Evolutionary conservation across 129 eudicot species (phyloP), one percentile per base, ranked within the genome.

Genomic region (Glebionis coronaria): DNA sequence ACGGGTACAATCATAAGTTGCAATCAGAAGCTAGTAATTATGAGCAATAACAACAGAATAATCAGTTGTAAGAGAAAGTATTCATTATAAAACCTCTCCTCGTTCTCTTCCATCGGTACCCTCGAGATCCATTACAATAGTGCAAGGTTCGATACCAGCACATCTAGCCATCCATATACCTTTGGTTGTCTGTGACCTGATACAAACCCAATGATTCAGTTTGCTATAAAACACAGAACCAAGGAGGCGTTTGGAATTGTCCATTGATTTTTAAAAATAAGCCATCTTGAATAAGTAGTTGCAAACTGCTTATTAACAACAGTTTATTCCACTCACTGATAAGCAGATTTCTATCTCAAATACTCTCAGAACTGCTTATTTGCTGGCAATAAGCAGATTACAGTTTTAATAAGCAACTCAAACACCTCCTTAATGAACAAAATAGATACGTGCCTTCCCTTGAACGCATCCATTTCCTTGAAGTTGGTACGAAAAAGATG

Each of bases 41-140:
- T 19, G 11, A 19, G 1, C 59, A 9, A 54, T 29, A 54, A 55
- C 1, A 20, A 55, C 31, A 20, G 4, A 19, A 55, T 20, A 55
- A 20, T 0, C 13, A 20, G 19, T 4, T 55, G 28, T 3, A 55
- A 20, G n/a, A 19, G 12, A 12, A 7, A 55, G 61, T 20, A 11
- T 56, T 56, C 16, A 47, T 56, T 23, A 23, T 49, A 9, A 23
- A 65, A 65, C 70, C 70, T 65, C 70, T 25, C 70, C 70, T 47
- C 70, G 58, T 65, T 65, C 58, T 65, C 70, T 25, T 65, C 58
- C 70, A n/a, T 49, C 70, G 4, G 58, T 65, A 46, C 70, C 70
- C 57, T 65, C 58, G 6, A 65, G 70, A 65, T 65, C 70, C 70
- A 65, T 65, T 4, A 65, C 70, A 27, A 65, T 49, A 9, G 58